Base-by-base conservation (phyloP, 1,284 basidiomycete species). In the Ceratobasidium papillatum region DNA sequence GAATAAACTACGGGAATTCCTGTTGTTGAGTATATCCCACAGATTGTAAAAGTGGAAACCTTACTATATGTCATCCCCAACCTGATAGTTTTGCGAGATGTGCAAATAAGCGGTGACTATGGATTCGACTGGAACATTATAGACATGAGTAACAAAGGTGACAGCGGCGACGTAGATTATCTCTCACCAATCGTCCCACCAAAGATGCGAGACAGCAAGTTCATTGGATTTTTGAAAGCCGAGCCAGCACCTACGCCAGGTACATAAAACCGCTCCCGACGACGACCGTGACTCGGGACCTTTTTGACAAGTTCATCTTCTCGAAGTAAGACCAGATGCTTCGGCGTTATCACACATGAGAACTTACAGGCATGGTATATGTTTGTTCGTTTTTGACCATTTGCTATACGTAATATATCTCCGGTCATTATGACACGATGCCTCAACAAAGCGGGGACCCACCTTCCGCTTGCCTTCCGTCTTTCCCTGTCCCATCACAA, bases 401-500 rank as follows among this genome's bases (percentile, higher is more conserved):
- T 17, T 19, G 7, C 51, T 52, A 27, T 3, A 27, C 27, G 14
- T 17, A n/a, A 52, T 52, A 52, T 7, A 52, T 27, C n/a, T n/a
- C n/a, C n/a, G 22, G 5, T 49, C 34, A 51, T 7, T 14, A 19
- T 51, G 19, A 30, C 17, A 8, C 30, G 2, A 51, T n/a, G 9
- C 17, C 7, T 4, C 12, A n/a, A 7, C 22, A 3, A 38, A 41
- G 38, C 1, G 49, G 22, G 3, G 11, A 47, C 41, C 32, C 43
- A 61, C 68, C 27, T 58, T 30, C 19, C 7, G 22, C n/a, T 22
- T 17, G 3, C 9, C 12, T 32, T 1, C 68, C 68, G 22, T 71
- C 68, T 25, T 71, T 71, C 14, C 54, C 68, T n/a, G 68, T 52
- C 43, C 68, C 68, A 25, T 71, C 68, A 22, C 68, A 71, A 49